A percentile compares a stretch with the other conserved stretches of the same genome.
phyloP scores from a whole-genome alignment of 139 green algal genomes.

The Parachlorella kessleri region DNA sequence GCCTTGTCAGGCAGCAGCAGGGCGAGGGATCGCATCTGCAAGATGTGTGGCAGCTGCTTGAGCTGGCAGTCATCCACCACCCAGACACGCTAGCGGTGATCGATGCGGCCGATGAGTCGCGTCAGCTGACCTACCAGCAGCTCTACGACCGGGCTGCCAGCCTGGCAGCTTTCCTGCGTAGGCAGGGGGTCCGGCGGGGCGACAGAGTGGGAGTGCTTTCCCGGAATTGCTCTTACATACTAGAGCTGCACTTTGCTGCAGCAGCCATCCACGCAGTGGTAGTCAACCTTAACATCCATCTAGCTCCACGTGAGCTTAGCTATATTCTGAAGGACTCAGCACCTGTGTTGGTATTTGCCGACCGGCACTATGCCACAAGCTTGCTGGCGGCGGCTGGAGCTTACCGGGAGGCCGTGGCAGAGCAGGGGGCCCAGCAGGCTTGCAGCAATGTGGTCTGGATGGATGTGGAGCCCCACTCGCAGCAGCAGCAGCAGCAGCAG shows the following conservation, averaged over 20 bases:
- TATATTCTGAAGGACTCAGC: conserved; percentile 69
- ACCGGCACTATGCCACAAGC: conserved; percentile 22
- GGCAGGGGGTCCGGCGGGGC: conserved; percentile 42
- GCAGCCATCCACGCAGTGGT: conserved; percentile 70
- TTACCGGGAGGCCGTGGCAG: background rate
- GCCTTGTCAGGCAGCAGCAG: too few species aligned
- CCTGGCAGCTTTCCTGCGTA: conserved; percentile 38
- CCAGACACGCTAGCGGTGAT: conserved; percentile 50
- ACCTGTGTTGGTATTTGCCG: conserved; percentile 54
- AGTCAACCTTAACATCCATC: conserved; percentile 83
- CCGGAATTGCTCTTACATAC: conserved; percentile 61
- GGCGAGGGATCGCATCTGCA: background rate
- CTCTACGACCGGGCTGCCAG: conserved; percentile 30
- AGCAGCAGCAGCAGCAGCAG: too few species aligned
- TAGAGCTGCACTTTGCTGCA: conserved; percentile 78
- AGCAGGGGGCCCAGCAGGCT: background rate
- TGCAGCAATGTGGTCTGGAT: conserved; percentile 25
- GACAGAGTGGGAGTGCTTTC: conserved; percentile 69
- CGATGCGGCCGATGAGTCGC: conserved; percentile 32
- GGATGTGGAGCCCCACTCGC: conserved; percentile 29
- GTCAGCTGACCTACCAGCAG: conserved; percentile 39
- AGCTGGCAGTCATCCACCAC: conserved; percentile 41
- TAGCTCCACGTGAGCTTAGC: conserved; percentile 70
- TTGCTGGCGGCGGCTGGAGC: conserved; percentile 30
- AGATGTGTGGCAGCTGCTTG: conserved; percentile 42